Evolutionary conservation across 495 filamentous ascomycete species (phyloP).

Genomic region (Sabuloglossum arenarium): DNA sequence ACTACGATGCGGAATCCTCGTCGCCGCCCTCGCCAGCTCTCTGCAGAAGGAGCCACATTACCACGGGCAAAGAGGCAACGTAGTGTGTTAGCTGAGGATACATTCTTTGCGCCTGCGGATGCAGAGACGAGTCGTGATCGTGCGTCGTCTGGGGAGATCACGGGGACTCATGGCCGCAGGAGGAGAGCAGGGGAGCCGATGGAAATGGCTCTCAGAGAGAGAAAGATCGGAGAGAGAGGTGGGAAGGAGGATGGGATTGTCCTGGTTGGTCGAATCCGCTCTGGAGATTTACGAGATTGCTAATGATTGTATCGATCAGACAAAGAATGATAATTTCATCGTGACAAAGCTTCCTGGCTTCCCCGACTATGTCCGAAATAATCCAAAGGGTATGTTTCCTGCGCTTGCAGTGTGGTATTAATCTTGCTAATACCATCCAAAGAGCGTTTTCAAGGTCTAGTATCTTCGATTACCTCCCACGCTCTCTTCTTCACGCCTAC

Average conservation of each 20-base stretch:
- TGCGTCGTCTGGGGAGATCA: conserved; percentile 16
- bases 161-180: conserved; percentile 25
- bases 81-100: conserved; percentile 35
- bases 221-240: conserved; percentile 25
- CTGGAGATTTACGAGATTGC: conserved; percentile 7
- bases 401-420: conserved; percentile 1
- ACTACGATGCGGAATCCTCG: conserved; percentile 34
- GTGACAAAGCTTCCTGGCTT: conserved; percentile 69
- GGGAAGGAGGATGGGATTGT: conserved; percentile 39
- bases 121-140: conserved; percentile 11
- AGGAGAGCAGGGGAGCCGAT: conserved; percentile 13
- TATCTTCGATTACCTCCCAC: conserved; percentile 44
- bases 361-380: conserved; percentile 47
- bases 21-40: conserved; percentile 43
- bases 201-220: conserved; percentile 20
- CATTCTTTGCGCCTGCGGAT: conserved; percentile 19
- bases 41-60: conserved; percentile 39
- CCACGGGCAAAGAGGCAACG: conserved; percentile 48
- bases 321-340: conserved; percentile 66
- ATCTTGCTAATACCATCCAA: conserved; percentile 1
- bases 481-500: conserved; percentile 60
- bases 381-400: conserved; percentile 31
- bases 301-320: conserved; percentile 27
- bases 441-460: conserved; percentile 24
- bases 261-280: conserved; percentile 28